Conservation (phyloP, 2,329 filamentous ascomycete genomes). For the Cercospora beticola region DNA sequence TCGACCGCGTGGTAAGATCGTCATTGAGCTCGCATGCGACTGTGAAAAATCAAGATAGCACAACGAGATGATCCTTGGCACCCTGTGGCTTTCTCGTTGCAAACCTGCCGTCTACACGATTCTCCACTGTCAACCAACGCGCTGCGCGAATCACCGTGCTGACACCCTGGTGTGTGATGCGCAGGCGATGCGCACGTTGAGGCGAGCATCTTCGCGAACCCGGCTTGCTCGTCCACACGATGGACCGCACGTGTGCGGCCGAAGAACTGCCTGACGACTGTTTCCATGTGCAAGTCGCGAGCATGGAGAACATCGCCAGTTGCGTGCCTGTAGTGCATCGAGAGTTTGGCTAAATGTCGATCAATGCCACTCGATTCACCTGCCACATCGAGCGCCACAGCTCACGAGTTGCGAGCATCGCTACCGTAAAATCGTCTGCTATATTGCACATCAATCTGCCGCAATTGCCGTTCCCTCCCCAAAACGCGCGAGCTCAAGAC, state of each 20-base stretch:
- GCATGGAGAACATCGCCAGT: background rate
- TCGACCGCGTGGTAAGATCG: slow-evolving; percentile 5
- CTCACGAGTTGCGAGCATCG: background rate
- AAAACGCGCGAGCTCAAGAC: background rate
- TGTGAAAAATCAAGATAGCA: slow-evolving; percentile 3
- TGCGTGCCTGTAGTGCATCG: background rate
- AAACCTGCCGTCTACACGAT: slow-evolving; percentile 5
- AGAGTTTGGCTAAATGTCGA: background rate
- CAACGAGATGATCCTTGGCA: background rate
- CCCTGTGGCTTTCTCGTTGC: background rate
- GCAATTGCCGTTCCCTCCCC: background rate
- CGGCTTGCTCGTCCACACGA: background rate
- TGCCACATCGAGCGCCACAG: slow-evolving; percentile 4
- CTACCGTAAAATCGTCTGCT: background rate
- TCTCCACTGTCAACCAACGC: slow-evolving; percentile 9
- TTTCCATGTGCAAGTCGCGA: background rate
- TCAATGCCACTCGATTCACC: slow-evolving; percentile 1
- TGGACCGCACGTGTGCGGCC: background rate
- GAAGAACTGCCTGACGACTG: background rate
- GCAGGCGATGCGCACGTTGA: slow-evolving; percentile 4
- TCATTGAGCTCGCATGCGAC: slow-evolving; percentile 8
- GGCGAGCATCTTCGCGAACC: slow-evolving; percentile 6
- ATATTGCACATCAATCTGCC: background rate
- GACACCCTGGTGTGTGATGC: background rate
- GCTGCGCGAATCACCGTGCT: slow-evolving; percentile 5